phyloP scores from a whole-genome alignment of 202 grass and related monocot species.

The Setaria viridis region DNA sequence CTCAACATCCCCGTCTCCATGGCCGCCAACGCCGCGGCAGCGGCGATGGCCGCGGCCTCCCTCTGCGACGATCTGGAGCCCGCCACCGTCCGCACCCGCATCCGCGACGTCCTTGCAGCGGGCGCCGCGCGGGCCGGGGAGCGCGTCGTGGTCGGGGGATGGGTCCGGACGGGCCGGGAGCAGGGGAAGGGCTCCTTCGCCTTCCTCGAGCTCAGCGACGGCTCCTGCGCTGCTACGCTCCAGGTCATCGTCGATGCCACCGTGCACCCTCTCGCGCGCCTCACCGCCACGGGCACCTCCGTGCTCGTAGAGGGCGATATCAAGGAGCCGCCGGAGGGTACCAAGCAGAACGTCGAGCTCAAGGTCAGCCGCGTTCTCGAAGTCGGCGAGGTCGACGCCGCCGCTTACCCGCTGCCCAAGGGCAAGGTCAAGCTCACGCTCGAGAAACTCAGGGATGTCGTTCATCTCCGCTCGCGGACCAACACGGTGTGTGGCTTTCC shows the following conservation, averaged over 20 bases:
- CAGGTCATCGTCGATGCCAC: conserved; percentile 73
- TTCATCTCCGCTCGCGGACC: conserved; percentile 83
- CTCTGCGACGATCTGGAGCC: conserved; percentile 49
- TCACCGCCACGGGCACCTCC: conserved; percentile 82
- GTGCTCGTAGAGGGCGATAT: conserved; percentile 84
- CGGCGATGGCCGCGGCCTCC: neutral
- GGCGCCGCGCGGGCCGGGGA: conserved; percentile 52
- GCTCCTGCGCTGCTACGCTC: conserved; percentile 61
- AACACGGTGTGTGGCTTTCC: conserved; percentile 65
- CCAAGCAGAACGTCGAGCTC: conserved; percentile 86
- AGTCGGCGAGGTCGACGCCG: conserved; percentile 73
- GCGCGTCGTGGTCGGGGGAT: conserved; percentile 67
- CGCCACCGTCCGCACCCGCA: conserved; percentile 46
- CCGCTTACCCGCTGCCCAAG: conserved; percentile 83
- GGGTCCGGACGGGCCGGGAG: conserved; percentile 78
- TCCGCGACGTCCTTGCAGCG: conserved; percentile 53
- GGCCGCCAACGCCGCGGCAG: neutral
- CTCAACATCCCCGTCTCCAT: neutral
- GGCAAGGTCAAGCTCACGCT: conserved; percentile 77
- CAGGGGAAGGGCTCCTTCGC: conserved; percentile 75
- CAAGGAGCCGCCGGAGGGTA: conserved; percentile 72
- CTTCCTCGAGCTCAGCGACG: conserved; percentile 82
- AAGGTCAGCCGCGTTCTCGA: conserved; percentile 72
- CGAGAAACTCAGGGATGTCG: conserved; percentile 80
- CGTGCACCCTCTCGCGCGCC: conserved; percentile 60